Base-by-base conservation (phyloP, 129 eudicot species). In the Solidago caesia region DNA sequence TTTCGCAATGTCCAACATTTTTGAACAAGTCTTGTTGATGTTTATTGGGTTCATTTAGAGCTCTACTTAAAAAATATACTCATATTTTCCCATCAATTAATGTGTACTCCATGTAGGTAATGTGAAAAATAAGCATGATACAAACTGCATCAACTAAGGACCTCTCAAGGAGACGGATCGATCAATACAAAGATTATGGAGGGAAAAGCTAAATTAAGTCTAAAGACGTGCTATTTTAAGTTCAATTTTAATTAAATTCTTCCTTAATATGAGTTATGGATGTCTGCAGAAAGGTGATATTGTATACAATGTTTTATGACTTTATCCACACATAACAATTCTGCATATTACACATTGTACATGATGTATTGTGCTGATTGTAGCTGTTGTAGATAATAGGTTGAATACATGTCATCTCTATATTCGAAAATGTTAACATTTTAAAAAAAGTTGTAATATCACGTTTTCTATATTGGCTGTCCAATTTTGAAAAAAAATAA, bases 21-120 rank as follows among this genome's bases (percentile, higher is more conserved):
- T 55, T 53, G 5, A 52, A 5, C 10, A 7, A 14, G n/a, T 52
- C 5, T 25, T 3, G 12, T 21, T n/a, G 21, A 9, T 11, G 10
- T 58, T 53, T 16, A 21, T 57, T 57, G 21, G 21, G 21, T 21
- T 21, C 29, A 16, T 56, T 56, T 11, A 6, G 7, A 60, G 44
- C 7, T 56, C 10, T 56, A 56, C 29, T 56, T 55, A 4, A 47
- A 47, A 7, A 47, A 1, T 47, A 47, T 33, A 1, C 29, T 15
- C 29, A 56, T 56, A 39, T 65, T 10, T 8, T 39, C 9, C 26
- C 29, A 66, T 44, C 7, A 43, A 21, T 21, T 21, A 21, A 10
- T 33, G n/a, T 78, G 57, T 10, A 62, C 56, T 69, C 33, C 21
- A 27, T 81, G 84, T 80, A 89, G 96, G 96, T 75, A 76, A 82